Evolutionary conservation across 129 eudicot species (phyloP).

Genomic region (Centaurea solstitialis): DNA sequence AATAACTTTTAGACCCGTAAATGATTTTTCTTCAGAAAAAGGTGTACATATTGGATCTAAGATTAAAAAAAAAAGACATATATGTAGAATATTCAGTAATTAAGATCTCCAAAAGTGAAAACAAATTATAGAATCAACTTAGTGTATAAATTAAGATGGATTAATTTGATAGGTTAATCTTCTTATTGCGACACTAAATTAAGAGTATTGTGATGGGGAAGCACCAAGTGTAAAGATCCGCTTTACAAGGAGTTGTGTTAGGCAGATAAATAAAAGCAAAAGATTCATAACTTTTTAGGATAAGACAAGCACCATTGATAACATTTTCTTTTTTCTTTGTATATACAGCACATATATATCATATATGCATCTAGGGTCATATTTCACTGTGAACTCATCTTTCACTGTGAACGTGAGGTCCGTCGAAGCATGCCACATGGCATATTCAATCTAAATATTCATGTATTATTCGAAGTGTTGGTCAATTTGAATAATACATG

Average conservation of each 20-base stretch:
- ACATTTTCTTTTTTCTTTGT: background rate
- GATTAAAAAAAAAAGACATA: background rate
- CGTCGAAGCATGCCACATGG: too few species aligned
- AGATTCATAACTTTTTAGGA: background rate
- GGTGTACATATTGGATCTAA: background rate
- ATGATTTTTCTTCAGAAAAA: too few species aligned
- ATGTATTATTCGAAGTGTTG: too few species aligned
- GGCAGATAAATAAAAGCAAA: background rate
- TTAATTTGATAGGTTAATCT: background rate
- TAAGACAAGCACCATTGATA: background rate
- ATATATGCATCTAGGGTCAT: too few species aligned
- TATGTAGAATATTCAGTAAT: background rate
- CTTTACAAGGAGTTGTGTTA: background rate
- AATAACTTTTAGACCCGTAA: too few species aligned
- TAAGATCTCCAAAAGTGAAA: background rate
- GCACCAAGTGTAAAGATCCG: background rate
- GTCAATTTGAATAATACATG: too few species aligned
- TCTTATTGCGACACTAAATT: background rate
- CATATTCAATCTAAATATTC: too few species aligned
- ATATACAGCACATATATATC: too few species aligned
- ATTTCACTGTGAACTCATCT: too few species aligned
- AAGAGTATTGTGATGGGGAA: background rate
- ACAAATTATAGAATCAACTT: background rate
- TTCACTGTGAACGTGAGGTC: too few species aligned
- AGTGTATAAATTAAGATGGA: background rate